Evolutionary conservation across 768 basidiomycete genomes (phyloP).

Genomic region (Clitopilus hobsonii): DNA sequence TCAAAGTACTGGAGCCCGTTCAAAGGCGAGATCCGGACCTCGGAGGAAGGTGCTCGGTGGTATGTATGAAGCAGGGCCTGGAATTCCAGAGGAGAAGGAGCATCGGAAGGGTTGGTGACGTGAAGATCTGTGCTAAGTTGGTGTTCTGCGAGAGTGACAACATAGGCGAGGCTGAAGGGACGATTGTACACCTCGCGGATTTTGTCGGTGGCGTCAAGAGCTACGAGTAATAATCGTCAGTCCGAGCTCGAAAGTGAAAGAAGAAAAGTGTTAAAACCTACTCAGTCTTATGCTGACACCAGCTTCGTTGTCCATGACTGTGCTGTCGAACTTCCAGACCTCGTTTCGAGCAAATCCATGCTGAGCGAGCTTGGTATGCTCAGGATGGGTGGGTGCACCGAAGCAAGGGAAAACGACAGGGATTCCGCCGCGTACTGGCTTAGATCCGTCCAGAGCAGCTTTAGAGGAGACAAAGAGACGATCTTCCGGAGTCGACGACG

Average conservation of each 20-base stretch:
- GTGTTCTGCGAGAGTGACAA: slow-evolving; percentile 72
- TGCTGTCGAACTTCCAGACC: slow-evolving; percentile 63
- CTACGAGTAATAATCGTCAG: no score
- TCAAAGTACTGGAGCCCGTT: slow-evolving; percentile 68
- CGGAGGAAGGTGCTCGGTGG: slow-evolving; percentile 57
- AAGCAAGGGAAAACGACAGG: slow-evolving; percentile 83
- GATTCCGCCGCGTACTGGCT: slow-evolving; percentile 59
- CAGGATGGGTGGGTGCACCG: slow-evolving; percentile 73
- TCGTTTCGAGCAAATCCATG: slow-evolving; percentile 90
- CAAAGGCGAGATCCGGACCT: slow-evolving; percentile 61
- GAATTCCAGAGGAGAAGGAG: slow-evolving; percentile 58
- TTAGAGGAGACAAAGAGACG: slow-evolving; percentile 81
- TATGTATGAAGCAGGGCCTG: slow-evolving; percentile 95
- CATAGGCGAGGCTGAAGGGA: slow-evolving; percentile 71
- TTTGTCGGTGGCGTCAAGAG: slow-evolving; percentile 54
- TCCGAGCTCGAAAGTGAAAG: no score
- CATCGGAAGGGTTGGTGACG: slow-evolving; percentile 66
- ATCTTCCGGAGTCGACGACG: slow-evolving; percentile 38
- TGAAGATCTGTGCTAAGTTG: slow-evolving; percentile 77
- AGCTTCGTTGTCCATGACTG: slow-evolving; percentile 62
- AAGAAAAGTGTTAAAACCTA: no score
- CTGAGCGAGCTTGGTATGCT: slow-evolving; percentile 67
- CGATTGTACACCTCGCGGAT: slow-evolving; percentile 58
- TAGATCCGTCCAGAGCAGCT: slow-evolving; percentile 74
- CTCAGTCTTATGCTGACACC: slow-evolving; percentile 77